Evolutionary conservation across 2,329 filamentous ascomycete species (phyloP).

Genomic region (Bertia moriformis): DNA sequence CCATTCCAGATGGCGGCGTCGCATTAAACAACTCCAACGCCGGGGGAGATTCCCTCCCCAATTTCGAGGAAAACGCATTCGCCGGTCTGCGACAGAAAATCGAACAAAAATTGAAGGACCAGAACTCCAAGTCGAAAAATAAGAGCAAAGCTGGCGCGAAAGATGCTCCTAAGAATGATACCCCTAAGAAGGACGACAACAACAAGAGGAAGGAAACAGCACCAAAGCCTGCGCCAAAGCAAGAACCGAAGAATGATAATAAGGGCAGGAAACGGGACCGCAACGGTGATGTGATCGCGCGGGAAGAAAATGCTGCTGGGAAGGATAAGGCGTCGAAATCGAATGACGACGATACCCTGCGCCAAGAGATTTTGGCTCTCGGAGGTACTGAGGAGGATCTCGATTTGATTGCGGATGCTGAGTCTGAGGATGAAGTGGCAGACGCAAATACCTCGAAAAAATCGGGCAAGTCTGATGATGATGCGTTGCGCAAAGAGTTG

Average conservation of each 20-base stretch:
- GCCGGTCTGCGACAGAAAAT: conserved; percentile 13
- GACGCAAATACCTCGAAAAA: conserved; percentile 3
- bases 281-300: conserved; percentile 24
- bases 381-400: conserved; percentile 32
- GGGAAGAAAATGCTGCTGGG: conserved; percentile 13
- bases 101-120: conserved; percentile 19
- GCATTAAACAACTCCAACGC: not conserved
- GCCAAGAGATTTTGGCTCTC: conserved; percentile 25
- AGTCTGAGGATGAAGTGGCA: conserved; percentile 26
- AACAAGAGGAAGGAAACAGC: conserved; percentile 9
- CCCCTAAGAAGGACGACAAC: conserved; percentile 5
- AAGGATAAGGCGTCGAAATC: conserved; percentile 8
- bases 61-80: conserved; percentile 20
- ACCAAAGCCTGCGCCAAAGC: conserved; percentile 9
- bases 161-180: not conserved
- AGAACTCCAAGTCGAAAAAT: conserved; percentile 14
- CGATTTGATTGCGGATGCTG: conserved; percentile 23
- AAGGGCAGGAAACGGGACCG: conserved; percentile 26
- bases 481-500: conserved; percentile 2
- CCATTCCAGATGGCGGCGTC: not conserved
- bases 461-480: conserved; percentile 1
- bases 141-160: conserved; percentile 9
- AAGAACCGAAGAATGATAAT: conserved; percentile 9
- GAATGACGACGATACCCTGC: conserved; percentile 15
- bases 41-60: conserved; percentile 11